phyloP scores from a whole-genome alignment of 352 stramenopile species.

The Pythium dissotocum region DNA sequence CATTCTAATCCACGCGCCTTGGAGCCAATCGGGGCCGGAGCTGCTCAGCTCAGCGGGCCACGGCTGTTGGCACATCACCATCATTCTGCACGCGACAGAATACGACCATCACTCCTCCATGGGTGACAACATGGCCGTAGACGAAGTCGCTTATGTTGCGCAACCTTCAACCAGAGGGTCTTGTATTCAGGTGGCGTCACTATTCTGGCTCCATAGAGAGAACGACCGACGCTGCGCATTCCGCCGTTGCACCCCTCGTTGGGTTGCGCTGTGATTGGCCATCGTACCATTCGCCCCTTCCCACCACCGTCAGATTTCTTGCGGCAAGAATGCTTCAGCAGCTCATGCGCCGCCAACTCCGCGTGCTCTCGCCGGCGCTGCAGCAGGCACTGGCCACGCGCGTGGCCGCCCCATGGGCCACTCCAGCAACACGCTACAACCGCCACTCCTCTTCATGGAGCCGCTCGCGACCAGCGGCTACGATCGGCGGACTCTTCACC shows the following conservation, averaged over 20 bases:
- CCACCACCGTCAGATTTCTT: background rate
- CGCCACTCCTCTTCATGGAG: background rate
- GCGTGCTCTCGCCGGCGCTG: constrained; percentile 2
- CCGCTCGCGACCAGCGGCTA: background rate
- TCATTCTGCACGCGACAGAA: constrained; percentile 6
- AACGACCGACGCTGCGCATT: constrained; percentile 2
- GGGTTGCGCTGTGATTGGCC: constrained; percentile 18
- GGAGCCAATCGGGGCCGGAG: constrained; percentile 1
- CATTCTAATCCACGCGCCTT: background rate
- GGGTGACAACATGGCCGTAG: background rate
- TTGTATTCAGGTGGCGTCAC: constrained; percentile 21
- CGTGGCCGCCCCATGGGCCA: background rate
- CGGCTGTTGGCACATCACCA: constrained; percentile 16
- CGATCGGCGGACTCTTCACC: constrained; percentile 10
- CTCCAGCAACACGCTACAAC: background rate
- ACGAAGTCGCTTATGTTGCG: constrained; percentile 1
- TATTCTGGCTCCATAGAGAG: background rate
- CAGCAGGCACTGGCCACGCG: background rate
- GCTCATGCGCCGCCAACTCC: background rate
- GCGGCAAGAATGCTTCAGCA: background rate
- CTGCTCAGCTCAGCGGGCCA: background rate
- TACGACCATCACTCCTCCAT: constrained; percentile 4
- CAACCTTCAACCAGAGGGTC: background rate
- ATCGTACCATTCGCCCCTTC: background rate
- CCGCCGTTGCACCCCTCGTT: constrained; percentile 24